Evolutionary conservation across 805 yeast species (phyloP).

Genomic region (Pichia thaimueangensis): DNA sequence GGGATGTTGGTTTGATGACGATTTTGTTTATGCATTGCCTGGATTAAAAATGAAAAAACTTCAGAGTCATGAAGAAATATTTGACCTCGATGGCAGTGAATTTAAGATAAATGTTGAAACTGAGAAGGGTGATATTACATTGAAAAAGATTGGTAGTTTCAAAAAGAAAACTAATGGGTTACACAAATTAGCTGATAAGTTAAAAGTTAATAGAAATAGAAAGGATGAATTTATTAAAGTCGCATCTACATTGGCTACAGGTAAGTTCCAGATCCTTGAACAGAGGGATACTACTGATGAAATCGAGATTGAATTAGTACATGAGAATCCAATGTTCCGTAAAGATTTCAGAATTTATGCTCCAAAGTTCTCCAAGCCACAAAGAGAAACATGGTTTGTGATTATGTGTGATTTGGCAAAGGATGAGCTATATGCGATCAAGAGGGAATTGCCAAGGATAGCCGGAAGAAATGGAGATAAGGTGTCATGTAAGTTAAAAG

Average conservation of each 20-base stretch:
- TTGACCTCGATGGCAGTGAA: conserved; percentile 31
- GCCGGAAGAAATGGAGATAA: conserved; percentile 28
- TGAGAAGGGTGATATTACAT: conserved; percentile 16
- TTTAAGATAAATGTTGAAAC: conserved; percentile 1
- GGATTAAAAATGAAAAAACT: conserved; percentile 31
- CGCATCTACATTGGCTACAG: conserved; percentile 57
- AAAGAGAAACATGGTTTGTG: conserved; percentile 90
- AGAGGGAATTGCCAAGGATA: conserved; percentile 63
- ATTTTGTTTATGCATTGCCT: conserved; percentile 53
- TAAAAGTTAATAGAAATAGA: conserved; percentile 37
- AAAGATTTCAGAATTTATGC: conserved; percentile 63
- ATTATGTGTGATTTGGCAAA: conserved; percentile 46
- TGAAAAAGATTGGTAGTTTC: conserved; percentile 41
- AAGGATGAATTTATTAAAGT: conserved; percentile 45
- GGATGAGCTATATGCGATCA: conserved; percentile 56
- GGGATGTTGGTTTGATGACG: conserved; percentile 79
- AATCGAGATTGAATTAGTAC: conserved; percentile 45
- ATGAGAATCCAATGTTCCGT: conserved; percentile 44
- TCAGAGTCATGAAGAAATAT: conserved; percentile 15
- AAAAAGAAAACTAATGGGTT: conserved; percentile 27
- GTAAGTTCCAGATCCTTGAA: conserved; percentile 33
- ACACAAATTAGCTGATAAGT: conserved; percentile 29
- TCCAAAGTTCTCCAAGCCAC: conserved; percentile 82
- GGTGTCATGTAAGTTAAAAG: conserved; percentile 38
- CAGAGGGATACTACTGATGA: conserved; percentile 32